These are phyloP conservation scores for Ophiosphaerella narmari DNA, from an alignment of 2,329 filamentous ascomycete genomes.

Conservation along the genomic window DNA sequence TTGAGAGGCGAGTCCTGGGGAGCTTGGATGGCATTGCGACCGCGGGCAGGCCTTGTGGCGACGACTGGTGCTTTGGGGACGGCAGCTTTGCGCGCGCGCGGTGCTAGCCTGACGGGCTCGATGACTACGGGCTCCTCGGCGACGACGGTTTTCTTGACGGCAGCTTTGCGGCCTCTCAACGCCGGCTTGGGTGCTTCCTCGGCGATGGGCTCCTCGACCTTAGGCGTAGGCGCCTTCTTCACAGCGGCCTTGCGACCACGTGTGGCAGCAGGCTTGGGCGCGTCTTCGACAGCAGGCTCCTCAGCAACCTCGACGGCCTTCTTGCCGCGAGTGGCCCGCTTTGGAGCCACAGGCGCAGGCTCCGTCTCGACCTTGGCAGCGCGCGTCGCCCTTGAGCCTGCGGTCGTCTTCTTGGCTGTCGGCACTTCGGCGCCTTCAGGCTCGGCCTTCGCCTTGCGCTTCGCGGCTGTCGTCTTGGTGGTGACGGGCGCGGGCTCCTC, in stretches of 20 bases:
- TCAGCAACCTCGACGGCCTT: slow-evolving; percentile 22
- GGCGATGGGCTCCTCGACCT: slow-evolving; percentile 6
- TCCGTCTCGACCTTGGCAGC: slow-evolving; percentile 23
- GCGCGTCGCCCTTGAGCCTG: slow-evolving; percentile 26
- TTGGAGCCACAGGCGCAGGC: slow-evolving; percentile 22
- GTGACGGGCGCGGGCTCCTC: slow-evolving; percentile 24
- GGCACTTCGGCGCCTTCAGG: slow-evolving; percentile 20
- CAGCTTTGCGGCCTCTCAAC: slow-evolving; percentile 24
- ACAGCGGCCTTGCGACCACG: slow-evolving; percentile 24
- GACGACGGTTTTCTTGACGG: slow-evolving; percentile 19
- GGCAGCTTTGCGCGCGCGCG: slow-evolving; percentile 25
- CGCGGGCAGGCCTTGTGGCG: slow-evolving; percentile 25
- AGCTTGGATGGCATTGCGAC: slow-evolving; percentile 19
- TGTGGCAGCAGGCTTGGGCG: slow-evolving; percentile 20
- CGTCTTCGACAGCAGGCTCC: slow-evolving; percentile 17
- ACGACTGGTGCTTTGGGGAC: slow-evolving; percentile 16
- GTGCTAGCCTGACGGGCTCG: slow-evolving; percentile 22
- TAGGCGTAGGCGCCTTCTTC: slow-evolving; percentile 20
- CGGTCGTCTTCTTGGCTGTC: slow-evolving; percentile 22
- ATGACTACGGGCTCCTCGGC: slow-evolving; percentile 13
- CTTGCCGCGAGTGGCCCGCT: slow-evolving; percentile 30
- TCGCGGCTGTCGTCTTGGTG: slow-evolving; percentile 23
- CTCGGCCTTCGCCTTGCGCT: slow-evolving; percentile 25
- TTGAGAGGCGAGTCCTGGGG: slow-evolving; percentile 31
- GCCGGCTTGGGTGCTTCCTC: slow-evolving; percentile 21